Conservation (phyloP, 371 early-diverging fungal genomes). For the Chytridiales sp. region DNA sequence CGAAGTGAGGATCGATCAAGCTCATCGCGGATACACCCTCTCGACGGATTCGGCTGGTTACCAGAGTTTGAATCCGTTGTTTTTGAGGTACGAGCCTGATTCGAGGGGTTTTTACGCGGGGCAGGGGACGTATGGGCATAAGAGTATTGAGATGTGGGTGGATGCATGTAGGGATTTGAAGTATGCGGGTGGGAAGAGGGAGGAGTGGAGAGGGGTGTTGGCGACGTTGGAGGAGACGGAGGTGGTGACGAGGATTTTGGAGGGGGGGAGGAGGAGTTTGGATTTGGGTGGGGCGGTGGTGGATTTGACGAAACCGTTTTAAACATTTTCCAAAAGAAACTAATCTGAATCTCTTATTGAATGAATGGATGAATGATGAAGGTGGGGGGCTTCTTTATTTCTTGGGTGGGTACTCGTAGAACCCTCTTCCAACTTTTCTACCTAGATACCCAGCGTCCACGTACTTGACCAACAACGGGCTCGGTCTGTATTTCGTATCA, state of each 20-base stretch:
- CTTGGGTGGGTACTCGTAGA: constrained; percentile 84
- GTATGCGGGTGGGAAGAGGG: constrained; percentile 16
- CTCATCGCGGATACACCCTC: constrained; percentile 52
- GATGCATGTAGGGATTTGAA: constrained; percentile 42
- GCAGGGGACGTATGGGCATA: constrained; percentile 49
- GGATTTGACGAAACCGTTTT: too few relatives aligned
- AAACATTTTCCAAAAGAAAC: too few relatives aligned
- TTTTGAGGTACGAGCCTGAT: constrained; percentile 52
- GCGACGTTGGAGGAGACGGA: constrained; percentile 47
- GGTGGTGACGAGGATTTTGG: constrained; percentile 50
- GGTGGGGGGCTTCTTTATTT: too few relatives aligned
- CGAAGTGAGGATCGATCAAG: constrained; percentile 55
- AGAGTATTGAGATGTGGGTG: constrained; percentile 43
- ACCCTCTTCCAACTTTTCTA: constrained; percentile 81
- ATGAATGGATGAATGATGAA: too few relatives aligned
- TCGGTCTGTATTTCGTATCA: constrained; percentile 94
- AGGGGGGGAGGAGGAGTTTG: constrained; percentile 49
- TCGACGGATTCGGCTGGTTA: constrained; percentile 43
- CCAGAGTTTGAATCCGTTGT: constrained; percentile 48
- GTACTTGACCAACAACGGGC: constrained; percentile 86
- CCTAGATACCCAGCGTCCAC: constrained; percentile 98
- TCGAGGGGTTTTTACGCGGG: constrained; percentile 50
- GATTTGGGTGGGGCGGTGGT: constrained; percentile 39
- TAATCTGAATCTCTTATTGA: too few relatives aligned
- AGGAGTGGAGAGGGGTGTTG: constrained; percentile 39